phyloP scores from a whole-genome alignment of 805 yeast genomes.

The Candida caryicola region DNA sequence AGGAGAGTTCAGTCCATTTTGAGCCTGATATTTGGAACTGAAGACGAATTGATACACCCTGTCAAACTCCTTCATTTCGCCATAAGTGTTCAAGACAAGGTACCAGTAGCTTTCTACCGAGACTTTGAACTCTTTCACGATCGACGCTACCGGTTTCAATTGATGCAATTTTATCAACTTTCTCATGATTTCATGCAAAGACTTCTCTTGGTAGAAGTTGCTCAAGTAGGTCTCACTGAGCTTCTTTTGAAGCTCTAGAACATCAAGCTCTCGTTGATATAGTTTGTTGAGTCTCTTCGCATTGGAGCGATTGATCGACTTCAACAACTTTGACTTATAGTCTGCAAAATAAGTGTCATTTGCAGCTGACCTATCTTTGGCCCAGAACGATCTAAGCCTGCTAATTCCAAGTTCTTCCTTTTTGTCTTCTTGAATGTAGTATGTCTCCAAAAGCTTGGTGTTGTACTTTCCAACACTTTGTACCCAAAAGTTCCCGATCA shows the following conservation, averaged over 20 bases:
- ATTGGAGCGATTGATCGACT: conserved; percentile 18
- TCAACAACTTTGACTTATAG: conserved; percentile 23
- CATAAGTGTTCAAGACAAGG: conserved; percentile 48
- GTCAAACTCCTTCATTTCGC: conserved; percentile 50
- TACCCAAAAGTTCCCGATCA: conserved; percentile 39
- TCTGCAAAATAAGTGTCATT: conserved; percentile 19
- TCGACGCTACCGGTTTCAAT: conserved; percentile 43
- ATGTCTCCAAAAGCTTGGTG: conserved; percentile 23
- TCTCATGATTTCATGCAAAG: conserved; percentile 24
- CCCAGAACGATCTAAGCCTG: conserved; percentile 16
- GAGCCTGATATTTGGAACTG: conserved; percentile 41
- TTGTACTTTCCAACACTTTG: conserved; percentile 26
- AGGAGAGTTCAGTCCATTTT: conserved; percentile 51
- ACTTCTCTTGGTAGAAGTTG: conserved; percentile 26
- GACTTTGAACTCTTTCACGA: conserved; percentile 54
- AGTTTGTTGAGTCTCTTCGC: conserved; percentile 19
- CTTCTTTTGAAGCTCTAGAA: conserved; percentile 31
- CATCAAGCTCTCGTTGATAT: conserved; percentile 27
- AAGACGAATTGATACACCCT: conserved; percentile 43
- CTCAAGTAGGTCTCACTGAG: conserved; percentile 33
- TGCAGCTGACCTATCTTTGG: conserved; percentile 11
- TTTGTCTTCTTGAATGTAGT: conserved; percentile 31
- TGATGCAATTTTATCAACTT: conserved; percentile 44
- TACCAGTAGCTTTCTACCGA: conserved; percentile 56
- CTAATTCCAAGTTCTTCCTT: conserved; percentile 17